phyloP scores from a whole-genome alignment of 176 grass and related monocot genomes.

The Dendrocalamus sinicus region DNA sequence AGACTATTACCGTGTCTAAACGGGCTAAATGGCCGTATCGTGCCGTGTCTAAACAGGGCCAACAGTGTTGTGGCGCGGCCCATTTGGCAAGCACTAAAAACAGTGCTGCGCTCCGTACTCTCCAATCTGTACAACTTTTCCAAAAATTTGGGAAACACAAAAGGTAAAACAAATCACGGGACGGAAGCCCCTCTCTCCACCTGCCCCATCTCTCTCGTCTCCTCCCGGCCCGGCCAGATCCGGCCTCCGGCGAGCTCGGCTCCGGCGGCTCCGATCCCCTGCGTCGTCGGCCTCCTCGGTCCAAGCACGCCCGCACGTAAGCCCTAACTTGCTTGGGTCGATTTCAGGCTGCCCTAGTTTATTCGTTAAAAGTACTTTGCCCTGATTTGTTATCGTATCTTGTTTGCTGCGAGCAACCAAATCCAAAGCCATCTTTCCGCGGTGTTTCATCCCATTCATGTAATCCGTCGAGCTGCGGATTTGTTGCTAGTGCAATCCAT shows the following conservation, averaged over 20 bases:
- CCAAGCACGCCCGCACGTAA: neutral
- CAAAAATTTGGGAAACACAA: neutral
- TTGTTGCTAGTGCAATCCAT: neutral
- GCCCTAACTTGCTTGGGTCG: neutral
- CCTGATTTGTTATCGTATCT: neutral
- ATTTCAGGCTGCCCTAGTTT: neutral
- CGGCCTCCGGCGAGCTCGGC: neutral
- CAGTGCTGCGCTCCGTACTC: no score
- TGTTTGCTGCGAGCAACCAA: neutral
- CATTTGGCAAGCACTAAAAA: no score
- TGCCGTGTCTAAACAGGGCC: no score
- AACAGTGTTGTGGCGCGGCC: no score
- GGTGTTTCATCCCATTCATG: no score
- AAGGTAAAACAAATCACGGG: neutral
- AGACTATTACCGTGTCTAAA: no score
- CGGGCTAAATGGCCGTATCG: no score
- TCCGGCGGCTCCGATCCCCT: neutral
- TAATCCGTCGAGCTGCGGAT: neutral
- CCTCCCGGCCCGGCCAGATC: neutral
- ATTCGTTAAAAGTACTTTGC: neutral
- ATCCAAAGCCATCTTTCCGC: neutral
- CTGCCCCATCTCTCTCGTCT: neutral
- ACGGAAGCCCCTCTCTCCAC: neutral
- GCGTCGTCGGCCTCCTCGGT: neutral
- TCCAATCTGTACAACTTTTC: no score